These are phyloP conservation scores for Cyberlindnera mississippiensis DNA, from an alignment of 805 yeast genomes.

Conservation along the genomic window DNA sequence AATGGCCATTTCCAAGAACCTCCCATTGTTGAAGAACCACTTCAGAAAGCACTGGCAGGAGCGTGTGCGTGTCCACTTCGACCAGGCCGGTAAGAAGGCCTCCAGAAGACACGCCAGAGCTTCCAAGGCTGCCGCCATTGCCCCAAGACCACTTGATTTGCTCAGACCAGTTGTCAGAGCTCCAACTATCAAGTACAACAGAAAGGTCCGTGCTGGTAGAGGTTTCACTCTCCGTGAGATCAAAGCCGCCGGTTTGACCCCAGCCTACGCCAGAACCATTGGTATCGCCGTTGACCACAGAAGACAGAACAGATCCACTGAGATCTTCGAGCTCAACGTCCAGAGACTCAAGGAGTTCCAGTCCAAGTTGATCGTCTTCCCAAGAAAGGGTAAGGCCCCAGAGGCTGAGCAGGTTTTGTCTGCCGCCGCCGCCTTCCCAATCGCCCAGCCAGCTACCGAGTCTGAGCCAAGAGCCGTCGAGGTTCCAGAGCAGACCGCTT, in stretches of 20 bases:
- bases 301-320: constrained; percentile 97
- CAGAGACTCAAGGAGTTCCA: constrained; percentile 95
- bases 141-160: constrained; percentile 96
- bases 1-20: constrained; percentile 91
- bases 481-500: constrained; percentile 69
- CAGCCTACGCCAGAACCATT: constrained; percentile 95
- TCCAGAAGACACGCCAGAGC: constrained; percentile 95
- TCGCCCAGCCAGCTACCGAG: constrained; percentile 72
- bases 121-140: constrained; percentile 87
- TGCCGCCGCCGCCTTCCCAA: constrained; percentile 84
- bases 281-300: constrained; percentile 99
- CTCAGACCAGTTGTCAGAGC: constrained; percentile 98
- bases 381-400: constrained; percentile 81
- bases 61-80: constrained; percentile 98
- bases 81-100: constrained; percentile 99
- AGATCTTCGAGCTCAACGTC: constrained; percentile 91
- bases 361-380: constrained; percentile 93
- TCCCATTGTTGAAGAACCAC: constrained; percentile 99
- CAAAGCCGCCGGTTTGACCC: constrained; percentile 93
- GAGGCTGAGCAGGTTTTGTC: constrained; percentile 76
- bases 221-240: constrained; percentile 98
- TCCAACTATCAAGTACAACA: constrained; percentile 98
- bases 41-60: constrained; percentile 99
- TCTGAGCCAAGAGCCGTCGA: constrained; percentile 83
- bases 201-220: constrained; percentile 99